Percentiles rank a stretch among this genome's conserved stretches.
Conservation (phyloP, 495 filamentous ascomycete genomes). For the Podospora appendiculata region DNA sequence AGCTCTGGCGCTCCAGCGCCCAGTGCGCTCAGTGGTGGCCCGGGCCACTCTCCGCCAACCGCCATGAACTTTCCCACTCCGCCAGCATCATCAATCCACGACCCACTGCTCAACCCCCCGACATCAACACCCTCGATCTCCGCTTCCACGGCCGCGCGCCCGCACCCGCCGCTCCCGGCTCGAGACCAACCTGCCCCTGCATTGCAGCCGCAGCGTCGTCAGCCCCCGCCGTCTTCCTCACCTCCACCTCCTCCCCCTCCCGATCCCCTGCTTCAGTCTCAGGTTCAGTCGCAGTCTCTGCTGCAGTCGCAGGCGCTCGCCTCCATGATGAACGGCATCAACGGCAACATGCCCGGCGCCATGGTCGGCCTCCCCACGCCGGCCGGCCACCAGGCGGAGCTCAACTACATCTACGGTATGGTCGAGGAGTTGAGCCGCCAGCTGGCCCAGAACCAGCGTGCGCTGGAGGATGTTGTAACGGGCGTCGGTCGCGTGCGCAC, state of each 20-base stretch:
- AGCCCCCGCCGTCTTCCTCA: background rate
- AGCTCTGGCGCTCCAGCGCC: no score
- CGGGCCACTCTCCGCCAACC: no score
- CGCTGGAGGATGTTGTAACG: conserved; percentile 64
- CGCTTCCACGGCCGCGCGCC: conserved; percentile 1
- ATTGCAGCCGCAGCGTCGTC: background rate
- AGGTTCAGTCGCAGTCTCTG: conserved; percentile 17
- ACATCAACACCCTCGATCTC: background rate
- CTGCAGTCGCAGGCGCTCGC: conserved; percentile 21
- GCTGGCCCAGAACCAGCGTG: conserved; percentile 68
- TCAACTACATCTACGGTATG: conserved; percentile 77
- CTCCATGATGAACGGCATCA: conserved; percentile 51
- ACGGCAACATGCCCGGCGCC: conserved; percentile 33
- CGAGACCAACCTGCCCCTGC: background rate
- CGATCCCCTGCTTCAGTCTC: conserved; percentile 9
- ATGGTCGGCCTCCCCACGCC: conserved; percentile 56
- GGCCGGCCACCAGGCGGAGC: conserved; percentile 79
- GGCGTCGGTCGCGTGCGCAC: conserved; percentile 49
- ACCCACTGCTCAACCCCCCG: conserved; percentile 9
- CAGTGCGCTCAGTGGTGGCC: no score
- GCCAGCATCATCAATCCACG: conserved; percentile 7
- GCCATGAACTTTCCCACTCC: conserved; percentile 19
- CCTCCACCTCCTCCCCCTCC: background rate
- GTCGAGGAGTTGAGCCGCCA: conserved; percentile 72
- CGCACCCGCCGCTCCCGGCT: background rate